Conservation (phyloP, 257 asterid species). For the Verbascum thapsus region DNA sequence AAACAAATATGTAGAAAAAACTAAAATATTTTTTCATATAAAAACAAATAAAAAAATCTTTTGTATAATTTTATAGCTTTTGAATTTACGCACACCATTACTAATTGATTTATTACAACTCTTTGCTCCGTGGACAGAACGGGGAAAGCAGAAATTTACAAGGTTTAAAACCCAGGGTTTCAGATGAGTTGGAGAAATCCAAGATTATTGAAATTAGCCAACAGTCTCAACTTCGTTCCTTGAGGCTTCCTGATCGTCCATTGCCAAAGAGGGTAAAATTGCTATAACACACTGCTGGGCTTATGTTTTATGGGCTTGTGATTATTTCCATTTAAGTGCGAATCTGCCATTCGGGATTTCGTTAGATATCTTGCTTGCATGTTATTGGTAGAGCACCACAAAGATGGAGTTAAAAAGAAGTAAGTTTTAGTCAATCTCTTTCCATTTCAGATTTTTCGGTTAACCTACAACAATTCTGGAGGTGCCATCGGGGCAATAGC, state of each 20-base stretch:
- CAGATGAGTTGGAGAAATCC: constrained; percentile 54
- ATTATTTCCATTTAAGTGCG: background rate
- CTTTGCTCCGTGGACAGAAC: constrained; percentile 39
- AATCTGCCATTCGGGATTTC: background rate
- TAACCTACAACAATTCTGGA: constrained; percentile 67
- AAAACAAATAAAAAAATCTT: too few relatives aligned
- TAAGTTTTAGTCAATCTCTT: background rate
- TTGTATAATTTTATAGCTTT: too few relatives aligned
- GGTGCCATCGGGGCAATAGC: constrained; percentile 61
- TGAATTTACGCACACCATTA: too few relatives aligned
- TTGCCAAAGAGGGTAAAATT: constrained; percentile 51
- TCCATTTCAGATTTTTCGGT: constrained; percentile 54
- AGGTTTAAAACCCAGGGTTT: constrained; percentile 45
- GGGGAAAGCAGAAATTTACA: constrained; percentile 46
- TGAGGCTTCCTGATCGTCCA: constrained; percentile 60
- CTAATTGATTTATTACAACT: too few relatives aligned
- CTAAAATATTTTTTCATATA: too few relatives aligned
- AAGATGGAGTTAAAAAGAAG: too few relatives aligned
- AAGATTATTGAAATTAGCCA: constrained; percentile 56
- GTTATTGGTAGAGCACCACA: background rate
- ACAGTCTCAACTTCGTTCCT: constrained; percentile 53
- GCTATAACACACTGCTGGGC: background rate
- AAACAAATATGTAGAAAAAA: too few relatives aligned
- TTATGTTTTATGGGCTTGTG: too few relatives aligned
- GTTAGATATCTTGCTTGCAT: background rate